Base-by-base conservation (phyloP, 1,284 basidiomycete species). In the Papiliotrema laurentii region DNA sequence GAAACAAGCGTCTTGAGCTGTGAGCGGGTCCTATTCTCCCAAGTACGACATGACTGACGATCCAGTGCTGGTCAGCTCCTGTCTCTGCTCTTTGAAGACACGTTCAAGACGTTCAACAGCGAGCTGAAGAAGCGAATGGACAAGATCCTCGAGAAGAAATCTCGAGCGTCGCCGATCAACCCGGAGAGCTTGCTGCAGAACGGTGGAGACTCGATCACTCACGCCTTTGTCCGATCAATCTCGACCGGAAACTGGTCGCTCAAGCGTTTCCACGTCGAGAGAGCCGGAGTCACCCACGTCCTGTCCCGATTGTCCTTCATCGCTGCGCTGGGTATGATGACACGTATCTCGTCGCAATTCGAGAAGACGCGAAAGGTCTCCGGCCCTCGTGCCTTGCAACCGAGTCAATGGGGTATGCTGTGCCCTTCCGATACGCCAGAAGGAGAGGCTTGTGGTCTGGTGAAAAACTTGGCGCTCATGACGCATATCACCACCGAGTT, bases 401-500 rank as follows among this genome's bases (percentile, higher is more conserved):
- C 96, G 10, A 90, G 86, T 78, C 96, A 99, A 75, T 99, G 97
- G 97, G 97, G 96, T 37, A 92, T 99, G 81, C 78, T 99, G 21
- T 99, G 96, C 75, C 89, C 96, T 0, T 93, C 89, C 66, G 96
- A 99, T 74, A 99, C 97, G 3, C 96, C 96, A 0, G 96, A 99
- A 83, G 97, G 96, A 68, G 96, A 99, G 75, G 96, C 96, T 5
- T 99, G 96, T 69, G 96, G 96, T 45, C 77, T 99, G 51, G 97
- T 99, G 43, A 99, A 99, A 78, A 99, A 99, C 73, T 76, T 99
- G 50, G 97, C 96, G 2, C 80, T 98, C 36, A 99, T 98, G 93
- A 98, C 97, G 3, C 97, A 99, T 73, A 99, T 99, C 72, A 99
- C 96, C 13, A 98, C 97, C 22, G 96, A 98, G 72, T 92, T 94